Evolutionary conservation across 2,329 filamentous ascomycete genomes (phyloP).

Genomic region (Dothistroma pini): DNA sequence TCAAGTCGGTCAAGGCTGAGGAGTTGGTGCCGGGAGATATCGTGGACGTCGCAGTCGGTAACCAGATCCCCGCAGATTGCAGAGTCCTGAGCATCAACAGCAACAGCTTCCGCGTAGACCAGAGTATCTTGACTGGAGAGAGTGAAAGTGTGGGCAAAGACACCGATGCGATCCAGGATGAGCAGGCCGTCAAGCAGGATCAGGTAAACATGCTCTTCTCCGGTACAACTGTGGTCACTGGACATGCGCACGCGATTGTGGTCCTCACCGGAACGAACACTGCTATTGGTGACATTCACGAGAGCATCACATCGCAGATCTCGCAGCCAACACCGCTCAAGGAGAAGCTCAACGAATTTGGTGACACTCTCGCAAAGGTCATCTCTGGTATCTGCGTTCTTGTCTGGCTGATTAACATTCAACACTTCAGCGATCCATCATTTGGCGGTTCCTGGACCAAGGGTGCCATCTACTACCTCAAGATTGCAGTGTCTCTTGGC

Average conservation of each 20-base stretch:
- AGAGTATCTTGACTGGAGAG: constrained; percentile 95
- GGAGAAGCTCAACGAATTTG: constrained; percentile 98
- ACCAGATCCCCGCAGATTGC: constrained; percentile 93
- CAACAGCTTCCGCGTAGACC: constrained; percentile 96
- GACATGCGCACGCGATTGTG: constrained; percentile 86
- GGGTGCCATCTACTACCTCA: constrained; percentile 98
- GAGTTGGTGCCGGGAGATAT: constrained; percentile 94
- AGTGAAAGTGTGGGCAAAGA: constrained; percentile 96
- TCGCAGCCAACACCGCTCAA: constrained; percentile 96
- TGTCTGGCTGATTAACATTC: constrained; percentile 98
- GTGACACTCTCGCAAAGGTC: constrained; percentile 92
- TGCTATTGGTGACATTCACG: constrained; percentile 97
- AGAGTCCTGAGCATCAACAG: constrained; percentile 84
- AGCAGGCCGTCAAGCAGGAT: constrained; percentile 90
- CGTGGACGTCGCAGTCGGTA: constrained; percentile 80
- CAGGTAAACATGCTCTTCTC: constrained; percentile 98
- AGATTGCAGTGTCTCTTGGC: constrained; percentile 97
- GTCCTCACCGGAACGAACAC: constrained; percentile 85
- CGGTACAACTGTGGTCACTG: constrained; percentile 93
- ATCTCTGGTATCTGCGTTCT: constrained; percentile 95
- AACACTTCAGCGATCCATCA: constrained; percentile 91
- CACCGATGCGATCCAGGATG: constrained; percentile 63
- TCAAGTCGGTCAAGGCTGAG: constrained; percentile 87
- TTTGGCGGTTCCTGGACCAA: constrained; percentile 86
- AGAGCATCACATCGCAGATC: constrained; percentile 97